Conservation (phyloP, 2,329 filamentous ascomycete species). For the Xylaria sp. region DNA sequence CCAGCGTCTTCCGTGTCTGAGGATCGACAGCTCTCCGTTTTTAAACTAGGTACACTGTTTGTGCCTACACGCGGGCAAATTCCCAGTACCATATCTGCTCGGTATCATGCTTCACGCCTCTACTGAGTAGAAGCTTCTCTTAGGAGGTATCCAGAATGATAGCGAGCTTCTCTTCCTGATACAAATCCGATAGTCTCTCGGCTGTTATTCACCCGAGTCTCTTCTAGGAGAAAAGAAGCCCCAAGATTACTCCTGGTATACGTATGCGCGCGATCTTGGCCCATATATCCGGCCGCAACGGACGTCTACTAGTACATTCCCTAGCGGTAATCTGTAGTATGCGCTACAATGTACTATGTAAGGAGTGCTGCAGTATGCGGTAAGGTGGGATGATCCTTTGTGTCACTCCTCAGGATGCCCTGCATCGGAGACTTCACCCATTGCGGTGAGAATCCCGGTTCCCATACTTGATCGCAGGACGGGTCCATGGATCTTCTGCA, state of each 20-base stretch:
- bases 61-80: constrained; percentile 17
- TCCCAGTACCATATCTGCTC: not conserved
- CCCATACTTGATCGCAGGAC: constrained; percentile 24
- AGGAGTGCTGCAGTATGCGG: constrained; percentile 22
- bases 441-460: constrained; percentile 32
- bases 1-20: constrained; percentile 31
- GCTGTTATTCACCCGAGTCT: constrained; percentile 9
- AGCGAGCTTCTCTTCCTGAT: not conserved
- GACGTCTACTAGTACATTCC: constrained; percentile 25
- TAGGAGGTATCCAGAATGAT: not conserved
- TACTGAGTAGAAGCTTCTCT: constrained; percentile 3
- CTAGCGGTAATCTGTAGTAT: constrained; percentile 18
- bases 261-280: constrained; percentile 21
- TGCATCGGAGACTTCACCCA: constrained; percentile 39
- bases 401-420: constrained; percentile 30
- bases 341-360: constrained; percentile 16
- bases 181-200: not conserved
- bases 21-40: constrained; percentile 34
- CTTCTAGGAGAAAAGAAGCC: not conserved
- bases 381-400: constrained; percentile 33
- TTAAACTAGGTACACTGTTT: constrained; percentile 18
- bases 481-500: constrained; percentile 34
- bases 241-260: not conserved
- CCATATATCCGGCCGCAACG: constrained; percentile 22
- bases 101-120: not conserved